These are phyloP conservation scores for Saccharomycopsis javanensis DNA, from an alignment of 805 yeast species.

Conservation along the genomic window DNA sequence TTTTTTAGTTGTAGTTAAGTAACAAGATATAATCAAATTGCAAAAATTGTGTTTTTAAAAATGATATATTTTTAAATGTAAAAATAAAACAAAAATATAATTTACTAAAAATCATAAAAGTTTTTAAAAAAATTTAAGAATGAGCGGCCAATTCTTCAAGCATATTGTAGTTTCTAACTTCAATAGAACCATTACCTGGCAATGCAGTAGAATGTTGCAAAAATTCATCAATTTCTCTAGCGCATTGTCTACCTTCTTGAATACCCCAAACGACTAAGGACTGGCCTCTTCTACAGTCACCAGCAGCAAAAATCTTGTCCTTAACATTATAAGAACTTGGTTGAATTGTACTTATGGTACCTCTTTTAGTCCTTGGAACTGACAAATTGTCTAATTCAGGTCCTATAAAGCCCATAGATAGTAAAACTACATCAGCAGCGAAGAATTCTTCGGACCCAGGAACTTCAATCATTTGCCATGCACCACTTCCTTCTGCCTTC, in stretches of 20 bases:
- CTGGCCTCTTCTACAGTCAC: slow-evolving; percentile 99
- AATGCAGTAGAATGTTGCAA: slow-evolving; percentile 71
- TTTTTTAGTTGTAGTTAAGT: too few relatives aligned
- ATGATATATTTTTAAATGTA: background rate
- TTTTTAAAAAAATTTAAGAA: slow-evolving; percentile 2
- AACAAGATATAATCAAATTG: too few relatives aligned
- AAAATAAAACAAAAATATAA: background rate
- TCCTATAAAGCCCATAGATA: slow-evolving; percentile 97
- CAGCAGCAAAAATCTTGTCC: slow-evolving; percentile 83
- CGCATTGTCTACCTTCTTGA: slow-evolving; percentile 98
- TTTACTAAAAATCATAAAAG: too few relatives aligned
- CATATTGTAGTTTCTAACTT: slow-evolving; percentile 69
- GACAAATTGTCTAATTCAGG: slow-evolving; percentile 79
- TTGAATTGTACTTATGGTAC: slow-evolving; percentile 53
- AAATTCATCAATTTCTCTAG: slow-evolving; percentile 78
- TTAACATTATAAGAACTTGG: slow-evolving; percentile 60
- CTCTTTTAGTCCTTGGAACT: slow-evolving; percentile 66
- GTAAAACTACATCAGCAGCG: slow-evolving; percentile 87
- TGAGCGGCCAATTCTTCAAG: slow-evolving; percentile 39
- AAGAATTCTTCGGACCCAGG: slow-evolving; percentile 91
- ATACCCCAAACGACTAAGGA: slow-evolving; percentile 98
- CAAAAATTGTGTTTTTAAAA: too few relatives aligned
- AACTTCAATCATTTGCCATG: slow-evolving; percentile 98
- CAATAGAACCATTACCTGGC: slow-evolving; percentile 92
- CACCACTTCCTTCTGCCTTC: slow-evolving; percentile 77